Evolutionary conservation across 148 eudicot species (phyloP).

Genomic region (Cornus florida): DNA sequence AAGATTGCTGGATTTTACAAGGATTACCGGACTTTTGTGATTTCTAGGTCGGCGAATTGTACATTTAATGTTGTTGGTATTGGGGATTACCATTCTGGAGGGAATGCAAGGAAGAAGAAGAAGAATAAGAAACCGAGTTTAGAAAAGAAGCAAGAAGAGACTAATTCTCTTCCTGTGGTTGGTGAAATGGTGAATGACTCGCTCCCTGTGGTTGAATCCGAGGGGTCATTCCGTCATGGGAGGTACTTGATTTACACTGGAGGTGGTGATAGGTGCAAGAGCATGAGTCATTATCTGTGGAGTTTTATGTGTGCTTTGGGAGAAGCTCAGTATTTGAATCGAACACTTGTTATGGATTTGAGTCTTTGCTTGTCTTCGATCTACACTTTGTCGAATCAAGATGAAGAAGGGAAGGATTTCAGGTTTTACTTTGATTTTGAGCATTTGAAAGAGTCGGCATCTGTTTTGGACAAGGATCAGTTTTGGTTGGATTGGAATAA

Average conservation of each 20-base stretch:
- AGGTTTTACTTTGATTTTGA: slow-evolving; percentile 91
- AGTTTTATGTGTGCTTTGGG: slow-evolving; percentile 94
- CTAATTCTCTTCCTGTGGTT: slow-evolving; percentile 48
- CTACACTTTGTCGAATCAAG: slow-evolving; percentile 59
- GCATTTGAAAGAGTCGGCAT: slow-evolving; percentile 86
- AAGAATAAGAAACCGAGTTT: slow-evolving; percentile 48
- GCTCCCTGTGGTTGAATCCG: slow-evolving; percentile 80
- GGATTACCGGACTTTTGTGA: slow-evolving; percentile 74
- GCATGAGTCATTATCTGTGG: slow-evolving; percentile 92
- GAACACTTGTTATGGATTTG: slow-evolving; percentile 87
- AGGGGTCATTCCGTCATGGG: slow-evolving; percentile 60
- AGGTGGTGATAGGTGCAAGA: slow-evolving; percentile 91
- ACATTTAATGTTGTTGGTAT: slow-evolving; percentile 62
- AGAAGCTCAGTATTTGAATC: slow-evolving; percentile 93
- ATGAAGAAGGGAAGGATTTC: slow-evolving; percentile 94
- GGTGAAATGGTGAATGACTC: slow-evolving; percentile 81
- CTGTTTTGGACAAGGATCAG: slow-evolving; percentile 75
- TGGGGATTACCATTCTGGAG: slow-evolving; percentile 86
- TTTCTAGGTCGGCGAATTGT: slow-evolving; percentile 67
- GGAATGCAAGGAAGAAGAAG: slow-evolving; percentile 83
- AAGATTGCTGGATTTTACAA: slow-evolving; percentile 72
- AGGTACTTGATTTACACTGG: slow-evolving; percentile 74
- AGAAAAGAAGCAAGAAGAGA: slow-evolving; percentile 37
- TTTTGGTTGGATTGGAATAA: slow-evolving; percentile 81
- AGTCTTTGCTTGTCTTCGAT: slow-evolving; percentile 75